Conservation (phyloP, 2,329 filamentous ascomycete species). For the Aspergillus tubingensis region DNA sequence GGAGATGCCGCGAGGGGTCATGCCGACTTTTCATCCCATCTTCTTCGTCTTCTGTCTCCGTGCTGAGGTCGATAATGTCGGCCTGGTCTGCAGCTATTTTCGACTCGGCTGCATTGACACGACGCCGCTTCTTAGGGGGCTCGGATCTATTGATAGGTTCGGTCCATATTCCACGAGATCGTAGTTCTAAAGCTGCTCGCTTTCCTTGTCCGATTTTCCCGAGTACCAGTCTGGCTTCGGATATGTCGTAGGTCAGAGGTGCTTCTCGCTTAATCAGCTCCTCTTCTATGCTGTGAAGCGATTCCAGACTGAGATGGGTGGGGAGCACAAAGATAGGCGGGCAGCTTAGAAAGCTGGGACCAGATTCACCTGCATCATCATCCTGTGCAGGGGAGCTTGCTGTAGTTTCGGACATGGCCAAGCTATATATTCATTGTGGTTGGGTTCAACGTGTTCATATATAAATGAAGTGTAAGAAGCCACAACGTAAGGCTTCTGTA, state of each 20-base stretch:
- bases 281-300: conserved; percentile 65
- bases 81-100: not conserved
- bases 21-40: conserved; percentile 21
- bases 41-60: conserved; percentile 34
- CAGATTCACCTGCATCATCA: conserved; percentile 9
- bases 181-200: conserved; percentile 76
- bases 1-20: conserved; percentile 12
- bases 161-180: conserved; percentile 62
- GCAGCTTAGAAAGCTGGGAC: conserved; percentile 35
- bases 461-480: not conserved
- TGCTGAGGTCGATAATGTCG: conserved; percentile 32
- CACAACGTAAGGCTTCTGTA: not conserved
- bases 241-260: conserved; percentile 68
- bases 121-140: conserved; percentile 32
- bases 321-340: conserved; percentile 74
- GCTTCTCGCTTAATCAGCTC: conserved; percentile 58
- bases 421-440: not conserved
- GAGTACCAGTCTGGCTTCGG: conserved; percentile 72
- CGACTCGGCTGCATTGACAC: conserved; percentile 13
- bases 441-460: not conserved
- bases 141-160: conserved; percentile 33
- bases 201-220: conserved; percentile 70
- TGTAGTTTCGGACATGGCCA: conserved; percentile 20
- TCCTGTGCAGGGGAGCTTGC: conserved; percentile 17
- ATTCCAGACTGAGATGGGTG: conserved; percentile 65